Percentiles rank a stretch among this genome's conserved stretches.
Conservation (phyloP, 2,329 filamentous ascomycete genomes). For the Aspergillus sp. region DNA sequence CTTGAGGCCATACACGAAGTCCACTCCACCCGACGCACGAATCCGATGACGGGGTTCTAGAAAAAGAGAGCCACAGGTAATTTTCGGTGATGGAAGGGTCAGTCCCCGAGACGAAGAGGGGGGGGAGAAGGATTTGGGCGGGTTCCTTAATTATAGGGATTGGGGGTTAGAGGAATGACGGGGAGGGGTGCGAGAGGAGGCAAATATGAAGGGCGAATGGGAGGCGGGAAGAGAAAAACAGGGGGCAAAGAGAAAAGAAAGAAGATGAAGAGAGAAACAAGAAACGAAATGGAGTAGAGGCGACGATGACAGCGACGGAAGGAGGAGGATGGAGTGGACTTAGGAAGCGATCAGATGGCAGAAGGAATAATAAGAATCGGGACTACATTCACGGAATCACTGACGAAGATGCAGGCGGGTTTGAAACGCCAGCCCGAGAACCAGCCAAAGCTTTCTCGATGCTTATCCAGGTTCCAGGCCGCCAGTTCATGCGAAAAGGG, state of each 20-base stretch:
- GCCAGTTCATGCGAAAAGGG: not conserved
- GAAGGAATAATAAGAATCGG: slow-evolving; percentile 13
- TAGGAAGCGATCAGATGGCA: not conserved
- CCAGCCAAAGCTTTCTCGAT: slow-evolving; percentile 3
- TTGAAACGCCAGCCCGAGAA: slow-evolving; percentile 2
- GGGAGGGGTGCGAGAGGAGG: not conserved
- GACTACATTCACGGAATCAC: slow-evolving; percentile 9
- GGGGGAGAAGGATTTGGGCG: not conserved
- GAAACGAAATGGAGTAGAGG: not conserved
- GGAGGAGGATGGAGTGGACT: not conserved
- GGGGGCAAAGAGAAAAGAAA: not conserved
- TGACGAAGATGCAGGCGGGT: slow-evolving; percentile 11
- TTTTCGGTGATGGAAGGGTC: not conserved
- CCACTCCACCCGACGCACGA: slow-evolving; percentile 2
- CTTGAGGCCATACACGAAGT: slow-evolving; percentile 7
- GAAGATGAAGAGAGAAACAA: not conserved
- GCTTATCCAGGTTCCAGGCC: not conserved
- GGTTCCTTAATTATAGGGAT: not conserved
- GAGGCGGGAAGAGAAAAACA: not conserved
- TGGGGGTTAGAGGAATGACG: not conserved
- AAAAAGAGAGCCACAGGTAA: not conserved
- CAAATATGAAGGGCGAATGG: too few relatives aligned
- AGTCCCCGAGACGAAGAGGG: not conserved
- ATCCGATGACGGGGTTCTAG: not conserved
- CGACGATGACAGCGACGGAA: not conserved